Percentiles rank a stretch among this genome's conserved stretches.
Evolutionary conservation across 148 eudicot genomes (phyloP).

Genomic region (Chenopodium suecicum): DNA sequence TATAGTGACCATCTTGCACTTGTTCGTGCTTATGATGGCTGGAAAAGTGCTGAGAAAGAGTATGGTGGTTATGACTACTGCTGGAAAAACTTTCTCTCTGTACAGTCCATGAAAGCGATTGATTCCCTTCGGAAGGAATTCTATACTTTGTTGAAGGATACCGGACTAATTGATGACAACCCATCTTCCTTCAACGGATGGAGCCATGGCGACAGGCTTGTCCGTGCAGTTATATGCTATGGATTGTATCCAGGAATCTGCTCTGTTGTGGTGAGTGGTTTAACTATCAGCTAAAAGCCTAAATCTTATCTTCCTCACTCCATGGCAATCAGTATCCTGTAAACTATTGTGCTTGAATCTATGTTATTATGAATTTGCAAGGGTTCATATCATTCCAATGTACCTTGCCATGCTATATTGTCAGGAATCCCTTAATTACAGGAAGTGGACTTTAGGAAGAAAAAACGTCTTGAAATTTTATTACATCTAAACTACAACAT

Average conservation of each 20-base stretch:
- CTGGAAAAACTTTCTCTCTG: slow-evolving; percentile 91
- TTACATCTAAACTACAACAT: background rate
- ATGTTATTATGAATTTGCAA: background rate
- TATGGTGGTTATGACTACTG: slow-evolving; percentile 80
- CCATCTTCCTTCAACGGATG: slow-evolving; percentile 43
- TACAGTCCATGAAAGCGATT: slow-evolving; percentile 94
- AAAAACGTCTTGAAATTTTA: background rate
- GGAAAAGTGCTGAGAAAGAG: slow-evolving; percentile 82
- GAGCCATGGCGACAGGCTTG: slow-evolving; percentile 71
- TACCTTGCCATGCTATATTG: background rate
- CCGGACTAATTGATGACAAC: slow-evolving; percentile 74
- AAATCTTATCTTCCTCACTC: background rate
- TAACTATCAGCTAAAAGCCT: background rate
- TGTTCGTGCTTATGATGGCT: slow-evolving; percentile 92
- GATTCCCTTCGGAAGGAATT: slow-evolving; percentile 88
- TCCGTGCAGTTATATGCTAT: slow-evolving; percentile 84
- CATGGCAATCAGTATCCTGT: background rate
- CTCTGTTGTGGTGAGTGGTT: slow-evolving; percentile 83
- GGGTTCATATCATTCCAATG: background rate
- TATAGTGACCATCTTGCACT: slow-evolving; percentile 93
- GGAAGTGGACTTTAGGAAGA: background rate
- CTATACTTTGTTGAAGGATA: slow-evolving; percentile 69
- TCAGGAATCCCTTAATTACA: background rate
- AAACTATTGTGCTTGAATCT: background rate
- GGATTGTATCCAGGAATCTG: slow-evolving; percentile 97